These are phyloP conservation scores for Aurantiochytrium sp. DNA, from an alignment of 108 stramenopile genomes.

Conservation along the genomic window DNA sequence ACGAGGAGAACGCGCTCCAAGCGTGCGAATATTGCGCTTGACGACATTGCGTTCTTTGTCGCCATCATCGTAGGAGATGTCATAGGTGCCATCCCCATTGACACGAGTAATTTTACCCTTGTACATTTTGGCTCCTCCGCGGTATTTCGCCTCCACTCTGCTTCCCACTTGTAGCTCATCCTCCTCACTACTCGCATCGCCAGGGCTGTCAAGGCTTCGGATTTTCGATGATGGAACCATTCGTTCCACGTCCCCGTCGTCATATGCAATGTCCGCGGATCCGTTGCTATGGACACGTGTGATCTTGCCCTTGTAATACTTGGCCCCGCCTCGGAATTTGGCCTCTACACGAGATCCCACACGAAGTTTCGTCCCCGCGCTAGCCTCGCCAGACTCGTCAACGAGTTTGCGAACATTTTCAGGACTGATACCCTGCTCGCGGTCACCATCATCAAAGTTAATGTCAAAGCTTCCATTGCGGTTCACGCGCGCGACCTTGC, in stretches of 20 bases:
- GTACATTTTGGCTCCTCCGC: constrained; percentile 31
- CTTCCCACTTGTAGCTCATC: constrained; percentile 28
- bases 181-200: background rate
- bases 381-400: background rate
- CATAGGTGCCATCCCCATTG: constrained; percentile 36
- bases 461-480: constrained; percentile 43
- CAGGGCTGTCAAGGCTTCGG: background rate
- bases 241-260: constrained; percentile 24
- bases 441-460: constrained; percentile 21
- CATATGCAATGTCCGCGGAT: constrained; percentile 36
- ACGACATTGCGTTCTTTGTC: constrained; percentile 24
- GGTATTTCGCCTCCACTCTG: constrained; percentile 43
- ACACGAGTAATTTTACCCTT: constrained; percentile 22
- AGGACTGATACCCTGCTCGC: background rate
- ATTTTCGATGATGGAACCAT: background rate
- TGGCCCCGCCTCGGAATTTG: background rate
- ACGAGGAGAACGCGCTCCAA: background rate
- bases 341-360: background rate
- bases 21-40: background rate
- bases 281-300: constrained; percentile 28
- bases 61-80: constrained; percentile 41
- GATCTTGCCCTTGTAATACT: constrained; percentile 16
- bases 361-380: background rate
- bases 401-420: background rate
- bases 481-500: constrained; percentile 31